Evolutionary conservation across 2,329 filamentous ascomycete genomes (phyloP).

Genomic region (Colletotrichum higginsianum): DNA sequence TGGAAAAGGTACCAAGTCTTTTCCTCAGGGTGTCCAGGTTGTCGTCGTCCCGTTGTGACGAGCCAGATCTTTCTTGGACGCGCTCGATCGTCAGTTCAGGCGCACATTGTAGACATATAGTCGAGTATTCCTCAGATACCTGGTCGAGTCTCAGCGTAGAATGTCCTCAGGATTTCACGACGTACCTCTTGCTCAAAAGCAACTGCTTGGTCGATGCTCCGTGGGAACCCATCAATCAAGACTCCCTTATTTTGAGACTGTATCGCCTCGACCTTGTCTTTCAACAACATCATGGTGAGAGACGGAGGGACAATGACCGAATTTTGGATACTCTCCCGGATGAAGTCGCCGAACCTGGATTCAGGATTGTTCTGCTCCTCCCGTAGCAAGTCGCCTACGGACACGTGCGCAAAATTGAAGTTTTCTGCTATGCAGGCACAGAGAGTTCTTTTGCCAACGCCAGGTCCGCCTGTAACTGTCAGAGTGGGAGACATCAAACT

Average conservation of each 20-base stretch:
- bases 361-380: slow-evolving; percentile 17
- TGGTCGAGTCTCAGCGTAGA: neutral
- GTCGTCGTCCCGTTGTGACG: slow-evolving; percentile 9
- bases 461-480: slow-evolving; percentile 42
- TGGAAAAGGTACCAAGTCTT: neutral
- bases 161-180: too few species aligned
- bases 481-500: neutral
- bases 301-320: slow-evolving; percentile 17
- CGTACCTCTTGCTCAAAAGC: too few species aligned
- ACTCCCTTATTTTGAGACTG: too few species aligned
- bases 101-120: slow-evolving; percentile 14
- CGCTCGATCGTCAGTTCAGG: slow-evolving; percentile 2
- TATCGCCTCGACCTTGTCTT: too few species aligned
- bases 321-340: slow-evolving; percentile 15
- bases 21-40: neutral
- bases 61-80: slow-evolving; percentile 9
- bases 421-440: slow-evolving; percentile 41
- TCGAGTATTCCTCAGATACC: slow-evolving; percentile 10
- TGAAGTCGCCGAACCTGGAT: slow-evolving; percentile 21
- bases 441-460: slow-evolving; percentile 47
- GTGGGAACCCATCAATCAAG: too few species aligned
- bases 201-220: too few species aligned
- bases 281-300: too few species aligned
- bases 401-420: slow-evolving; percentile 42
- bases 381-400: slow-evolving; percentile 45